Conservation (phyloP, 768 basidiomycete species). For the Crassisporium funariophilum region DNA sequence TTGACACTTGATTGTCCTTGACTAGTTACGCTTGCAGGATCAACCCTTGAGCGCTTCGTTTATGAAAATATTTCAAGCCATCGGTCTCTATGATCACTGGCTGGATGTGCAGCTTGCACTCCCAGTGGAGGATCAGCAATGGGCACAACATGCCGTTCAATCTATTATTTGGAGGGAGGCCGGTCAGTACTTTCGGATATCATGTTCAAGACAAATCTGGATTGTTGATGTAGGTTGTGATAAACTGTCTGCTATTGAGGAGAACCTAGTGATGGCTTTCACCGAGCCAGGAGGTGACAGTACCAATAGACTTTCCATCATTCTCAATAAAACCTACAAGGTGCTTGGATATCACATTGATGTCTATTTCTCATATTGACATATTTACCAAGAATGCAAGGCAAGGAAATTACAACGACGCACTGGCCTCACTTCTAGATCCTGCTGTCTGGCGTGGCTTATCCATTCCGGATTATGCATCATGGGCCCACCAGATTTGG, state of each 20-base stretch:
- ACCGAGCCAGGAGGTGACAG: constrained; percentile 58
- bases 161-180: constrained; percentile 70
- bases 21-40: constrained; percentile 42
- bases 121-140: constrained; percentile 60
- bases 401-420: constrained; percentile 66
- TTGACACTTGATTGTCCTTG: background rate
- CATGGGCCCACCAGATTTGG: constrained; percentile 81
- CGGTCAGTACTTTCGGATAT: constrained; percentile 43
- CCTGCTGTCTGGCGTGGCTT: constrained; percentile 73
- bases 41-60: constrained; percentile 74
- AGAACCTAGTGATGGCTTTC: constrained; percentile 70
- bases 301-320: constrained; percentile 60
- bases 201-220: background rate
- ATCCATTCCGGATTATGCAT: constrained; percentile 60
- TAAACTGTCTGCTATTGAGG: constrained; percentile 64
- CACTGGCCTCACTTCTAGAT: constrained; percentile 63
- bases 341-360: constrained; percentile 33
- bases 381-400: constrained; percentile 54
- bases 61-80: constrained; percentile 64
- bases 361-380: constrained; percentile 9
- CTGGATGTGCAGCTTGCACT: constrained; percentile 55
- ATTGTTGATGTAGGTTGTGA: constrained; percentile 55
- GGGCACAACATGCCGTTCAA: constrained; percentile 74
- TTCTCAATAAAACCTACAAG: constrained; percentile 69
- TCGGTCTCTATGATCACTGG: constrained; percentile 74